Evolutionary conservation across 139 green algal species (phyloP).

Genomic region (Nannochloris sp.): DNA sequence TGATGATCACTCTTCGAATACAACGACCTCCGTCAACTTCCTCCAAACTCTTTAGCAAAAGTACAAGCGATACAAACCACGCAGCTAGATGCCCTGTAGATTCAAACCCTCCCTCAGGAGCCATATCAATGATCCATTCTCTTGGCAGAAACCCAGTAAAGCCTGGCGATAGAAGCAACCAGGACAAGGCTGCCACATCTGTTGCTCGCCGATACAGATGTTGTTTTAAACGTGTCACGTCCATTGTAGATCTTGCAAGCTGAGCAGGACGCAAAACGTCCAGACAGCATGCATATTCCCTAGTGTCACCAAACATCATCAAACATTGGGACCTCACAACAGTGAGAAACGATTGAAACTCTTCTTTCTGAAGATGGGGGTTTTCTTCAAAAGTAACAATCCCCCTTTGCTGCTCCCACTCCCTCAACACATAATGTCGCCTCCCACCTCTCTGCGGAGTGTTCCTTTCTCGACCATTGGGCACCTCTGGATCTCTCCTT

Average conservation of each 20-base stretch:
- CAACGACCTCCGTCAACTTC: neutral
- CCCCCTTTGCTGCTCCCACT: no score
- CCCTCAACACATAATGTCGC: no score
- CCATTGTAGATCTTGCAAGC: neutral
- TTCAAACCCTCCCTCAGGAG: neutral
- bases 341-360: neutral
- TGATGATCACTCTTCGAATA: neutral
- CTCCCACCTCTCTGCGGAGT: no score
- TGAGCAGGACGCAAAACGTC: neutral
- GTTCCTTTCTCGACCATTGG: no score
- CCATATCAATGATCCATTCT: neutral
- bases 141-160: neutral
- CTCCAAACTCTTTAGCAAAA: neutral
- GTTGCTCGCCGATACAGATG: neutral
- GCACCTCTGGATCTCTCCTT: no score
- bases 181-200: neutral
- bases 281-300: neutral
- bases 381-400: neutral
- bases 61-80: neutral
- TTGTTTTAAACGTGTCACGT: no score
- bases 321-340: neutral
- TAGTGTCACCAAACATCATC: neutral
- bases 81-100: neutral
- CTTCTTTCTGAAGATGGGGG: neutral
- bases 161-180: neutral